A percentile compares a stretch with the other conserved stretches of the same genome.
Conservation (phyloP, 768 basidiomycete genomes). For the Lactifluus piperatus region DNA sequence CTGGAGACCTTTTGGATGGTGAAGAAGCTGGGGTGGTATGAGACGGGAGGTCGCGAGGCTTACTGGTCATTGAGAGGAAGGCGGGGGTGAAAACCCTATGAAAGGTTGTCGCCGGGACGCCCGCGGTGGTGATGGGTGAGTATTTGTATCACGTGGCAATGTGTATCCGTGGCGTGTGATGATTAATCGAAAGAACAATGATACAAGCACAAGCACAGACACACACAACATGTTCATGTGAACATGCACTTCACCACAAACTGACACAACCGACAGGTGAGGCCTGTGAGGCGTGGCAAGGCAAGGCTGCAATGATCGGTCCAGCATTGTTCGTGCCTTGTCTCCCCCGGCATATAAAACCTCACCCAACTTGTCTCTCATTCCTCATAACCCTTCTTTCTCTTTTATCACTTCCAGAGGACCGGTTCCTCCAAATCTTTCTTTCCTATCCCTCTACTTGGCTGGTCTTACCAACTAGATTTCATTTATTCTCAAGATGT, state of each 20-base stretch:
- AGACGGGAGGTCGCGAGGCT: constrained; percentile 9
- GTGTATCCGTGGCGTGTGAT: too few relatives aligned
- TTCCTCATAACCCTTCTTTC: background rate
- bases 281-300: too few relatives aligned
- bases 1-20: constrained; percentile 8
- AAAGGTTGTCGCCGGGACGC: background rate
- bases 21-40: background rate
- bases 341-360: background rate
- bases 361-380: background rate
- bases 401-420: background rate
- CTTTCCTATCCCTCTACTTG: too few relatives aligned
- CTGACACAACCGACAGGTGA: too few relatives aligned
- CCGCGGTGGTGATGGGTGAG: too few relatives aligned
- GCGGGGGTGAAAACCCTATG: background rate
- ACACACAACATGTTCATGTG: background rate
- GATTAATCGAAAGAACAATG: background rate
- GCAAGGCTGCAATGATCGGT: too few relatives aligned
- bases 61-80: constrained; percentile 12
- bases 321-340: background rate
- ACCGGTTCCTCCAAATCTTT: background rate
- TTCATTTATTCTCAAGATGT: constrained; percentile 22
- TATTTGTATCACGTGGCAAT: constrained; percentile 10
- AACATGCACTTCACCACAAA: background rate
- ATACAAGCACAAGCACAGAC: too few relatives aligned
- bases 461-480: too few relatives aligned